Conservation (phyloP, 2,329 filamentous ascomycete genomes). For the Talaromyces funiculosus region DNA sequence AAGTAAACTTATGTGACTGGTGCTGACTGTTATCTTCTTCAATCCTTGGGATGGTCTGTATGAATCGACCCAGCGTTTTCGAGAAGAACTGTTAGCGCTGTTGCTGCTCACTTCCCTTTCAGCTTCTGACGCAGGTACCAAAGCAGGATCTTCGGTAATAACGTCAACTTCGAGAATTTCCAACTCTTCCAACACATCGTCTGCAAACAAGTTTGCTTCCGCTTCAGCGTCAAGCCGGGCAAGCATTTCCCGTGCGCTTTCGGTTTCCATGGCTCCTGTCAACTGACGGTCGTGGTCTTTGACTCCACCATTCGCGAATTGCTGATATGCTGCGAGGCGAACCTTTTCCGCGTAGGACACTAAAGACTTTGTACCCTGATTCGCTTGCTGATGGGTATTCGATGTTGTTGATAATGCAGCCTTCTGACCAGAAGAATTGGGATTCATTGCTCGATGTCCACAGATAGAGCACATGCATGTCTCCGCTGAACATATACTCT, state of each 20-base stretch:
- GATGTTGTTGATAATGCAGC: not conserved
- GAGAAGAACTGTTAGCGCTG: not conserved
- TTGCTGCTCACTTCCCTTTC: not conserved
- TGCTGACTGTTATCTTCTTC: not conserved
- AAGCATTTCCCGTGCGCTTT: slow-evolving; percentile 15
- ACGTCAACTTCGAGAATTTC: not conserved
- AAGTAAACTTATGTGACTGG: not conserved
- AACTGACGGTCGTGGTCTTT: slow-evolving; percentile 25
- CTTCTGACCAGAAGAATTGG: slow-evolving; percentile 11
- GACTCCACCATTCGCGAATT: slow-evolving; percentile 27
- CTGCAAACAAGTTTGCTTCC: slow-evolving; percentile 17
- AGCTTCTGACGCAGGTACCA: not conserved
- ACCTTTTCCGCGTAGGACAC: not conserved
- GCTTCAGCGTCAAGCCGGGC: slow-evolving; percentile 18
- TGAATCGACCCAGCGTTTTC: slow-evolving; percentile 1
- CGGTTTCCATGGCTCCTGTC: slow-evolving; percentile 12
- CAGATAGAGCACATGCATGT: slow-evolving; percentile 27
- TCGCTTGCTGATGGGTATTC: not conserved
- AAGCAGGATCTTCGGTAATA: not conserved
- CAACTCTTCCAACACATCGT: not conserved
- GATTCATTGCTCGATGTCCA: slow-evolving; percentile 9
- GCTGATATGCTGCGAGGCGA: slow-evolving; percentile 19
- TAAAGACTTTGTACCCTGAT: not conserved
- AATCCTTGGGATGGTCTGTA: not conserved
- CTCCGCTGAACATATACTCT: slow-evolving; percentile 24